Evolutionary conservation across 2,329 filamentous ascomycete species (phyloP).

Genomic region (Juglanconis oblonga): DNA sequence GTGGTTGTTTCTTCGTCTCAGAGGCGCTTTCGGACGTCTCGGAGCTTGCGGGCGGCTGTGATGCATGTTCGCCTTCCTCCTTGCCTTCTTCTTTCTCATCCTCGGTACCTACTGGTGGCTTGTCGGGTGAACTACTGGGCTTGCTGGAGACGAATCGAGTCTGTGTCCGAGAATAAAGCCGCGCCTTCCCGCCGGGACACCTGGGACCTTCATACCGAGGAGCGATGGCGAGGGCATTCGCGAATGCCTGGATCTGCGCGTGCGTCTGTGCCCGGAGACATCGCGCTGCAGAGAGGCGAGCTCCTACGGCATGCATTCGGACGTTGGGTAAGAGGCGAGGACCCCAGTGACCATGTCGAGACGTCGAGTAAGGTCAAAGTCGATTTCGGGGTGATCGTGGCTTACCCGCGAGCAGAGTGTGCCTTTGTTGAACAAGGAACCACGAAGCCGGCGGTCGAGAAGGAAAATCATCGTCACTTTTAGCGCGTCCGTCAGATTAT

Average conservation of each 20-base stretch:
- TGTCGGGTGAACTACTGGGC: slow-evolving; percentile 8
- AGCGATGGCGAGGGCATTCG: not conserved
- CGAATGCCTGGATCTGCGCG: not conserved
- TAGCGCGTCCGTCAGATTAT: slow-evolving; percentile 1
- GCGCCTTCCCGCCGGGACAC: not conserved
- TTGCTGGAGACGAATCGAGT: slow-evolving; percentile 12
- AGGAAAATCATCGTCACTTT: not conserved
- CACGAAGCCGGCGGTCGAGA: no score
- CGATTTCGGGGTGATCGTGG: not conserved
- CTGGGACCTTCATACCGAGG: not conserved
- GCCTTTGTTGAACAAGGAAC: not conserved
- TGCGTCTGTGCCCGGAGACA: slow-evolving; percentile 11
- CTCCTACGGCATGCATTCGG: slow-evolving; percentile 19
- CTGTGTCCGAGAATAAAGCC: not conserved
- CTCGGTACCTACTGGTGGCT: slow-evolving; percentile 10
- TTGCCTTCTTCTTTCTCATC: slow-evolving; percentile 8
- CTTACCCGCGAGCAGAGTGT: not conserved
- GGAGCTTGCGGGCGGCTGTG: slow-evolving; percentile 8
- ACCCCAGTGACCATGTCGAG: slow-evolving; percentile 18
- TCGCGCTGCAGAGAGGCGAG: slow-evolving; percentile 16
- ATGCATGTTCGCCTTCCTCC: slow-evolving; percentile 12
- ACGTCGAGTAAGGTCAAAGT: slow-evolving; percentile 1
- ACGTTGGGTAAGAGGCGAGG: slow-evolving; percentile 5
- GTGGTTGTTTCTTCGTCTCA: slow-evolving; percentile 10
- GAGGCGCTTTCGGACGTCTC: slow-evolving; percentile 8